Conservation (phyloP, 225 moss, liverwort and hornwort species). For the Pseudoscleropodium purum region DNA sequence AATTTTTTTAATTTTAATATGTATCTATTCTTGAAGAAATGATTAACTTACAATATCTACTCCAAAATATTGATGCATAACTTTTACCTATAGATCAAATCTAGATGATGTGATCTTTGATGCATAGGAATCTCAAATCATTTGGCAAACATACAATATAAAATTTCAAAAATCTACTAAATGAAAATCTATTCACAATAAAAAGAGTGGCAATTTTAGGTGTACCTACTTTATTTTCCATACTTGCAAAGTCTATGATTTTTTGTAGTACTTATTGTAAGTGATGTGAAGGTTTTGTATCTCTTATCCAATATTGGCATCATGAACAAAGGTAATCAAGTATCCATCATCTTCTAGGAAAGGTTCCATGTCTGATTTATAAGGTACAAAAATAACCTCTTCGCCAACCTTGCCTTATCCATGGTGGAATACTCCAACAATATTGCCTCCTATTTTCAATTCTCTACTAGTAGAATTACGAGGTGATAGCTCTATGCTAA, state of each 20-base stretch:
- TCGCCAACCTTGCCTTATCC: slow-evolving; percentile 9
- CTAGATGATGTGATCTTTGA: neutral
- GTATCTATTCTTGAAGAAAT: too few species aligned
- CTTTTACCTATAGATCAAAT: neutral
- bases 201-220: neutral
- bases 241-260: neutral
- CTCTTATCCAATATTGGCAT: neutral
- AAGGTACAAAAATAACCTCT: slow-evolving; percentile 47
- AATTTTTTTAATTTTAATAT: neutral
- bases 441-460: slow-evolving; percentile 21
- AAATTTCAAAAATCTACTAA: neutral
- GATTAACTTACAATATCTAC: neutral
- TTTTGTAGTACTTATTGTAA: rapidly evolving
- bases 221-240: neutral
- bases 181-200: neutral
- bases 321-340: neutral
- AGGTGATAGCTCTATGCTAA: slow-evolving; percentile 1
- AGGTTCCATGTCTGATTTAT: neutral
- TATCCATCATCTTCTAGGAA: slow-evolving; percentile 53
- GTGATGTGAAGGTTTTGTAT: neutral
- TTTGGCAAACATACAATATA: neutral
- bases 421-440: slow-evolving; percentile 20
- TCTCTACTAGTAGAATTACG: neutral
- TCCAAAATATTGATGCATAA: too few species aligned
- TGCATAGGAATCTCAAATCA: neutral